Conservation (phyloP, 1,284 basidiomycete genomes). For the Inonotus obliquus region DNA sequence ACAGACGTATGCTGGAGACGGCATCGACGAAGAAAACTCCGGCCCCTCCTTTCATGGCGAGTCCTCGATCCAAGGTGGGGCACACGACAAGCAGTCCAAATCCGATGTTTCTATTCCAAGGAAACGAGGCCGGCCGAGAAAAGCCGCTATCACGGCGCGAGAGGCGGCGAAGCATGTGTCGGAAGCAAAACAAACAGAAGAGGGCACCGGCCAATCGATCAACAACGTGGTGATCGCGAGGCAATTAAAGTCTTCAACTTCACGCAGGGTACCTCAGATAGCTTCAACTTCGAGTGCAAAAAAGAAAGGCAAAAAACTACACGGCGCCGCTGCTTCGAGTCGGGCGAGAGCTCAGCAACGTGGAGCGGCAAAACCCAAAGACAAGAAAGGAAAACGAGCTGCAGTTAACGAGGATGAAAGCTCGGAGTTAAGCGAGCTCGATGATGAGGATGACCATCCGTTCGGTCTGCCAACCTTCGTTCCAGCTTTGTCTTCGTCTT, state of each 20-base stretch:
- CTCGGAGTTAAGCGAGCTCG: constrained; percentile 30
- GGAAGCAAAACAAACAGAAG: constrained; percentile 27
- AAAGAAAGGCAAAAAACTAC: constrained; percentile 16
- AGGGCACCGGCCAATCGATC: constrained; percentile 29
- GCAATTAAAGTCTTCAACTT: constrained; percentile 3
- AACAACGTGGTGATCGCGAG: constrained; percentile 24
- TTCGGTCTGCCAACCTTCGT: constrained; percentile 63
- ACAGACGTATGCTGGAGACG: constrained; percentile 19
- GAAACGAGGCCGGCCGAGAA: constrained; percentile 53
- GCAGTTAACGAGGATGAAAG: constrained; percentile 28
- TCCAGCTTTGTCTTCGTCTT: constrained; percentile 47
- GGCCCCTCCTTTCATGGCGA: constrained; percentile 16
- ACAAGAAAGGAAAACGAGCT: constrained; percentile 30
- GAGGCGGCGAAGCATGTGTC: constrained; percentile 25
- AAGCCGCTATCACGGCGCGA: constrained; percentile 31
- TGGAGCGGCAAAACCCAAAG: constrained; percentile 21
- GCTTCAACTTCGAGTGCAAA: not conserved
- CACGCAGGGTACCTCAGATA: constrained; percentile 1
- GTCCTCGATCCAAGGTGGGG: constrained; percentile 10
- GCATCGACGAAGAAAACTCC: constrained; percentile 21
- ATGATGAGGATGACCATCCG: constrained; percentile 30
- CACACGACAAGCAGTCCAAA: constrained; percentile 11
- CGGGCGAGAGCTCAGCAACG: constrained; percentile 6
- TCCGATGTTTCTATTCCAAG: constrained; percentile 31
- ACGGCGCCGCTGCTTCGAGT: constrained; percentile 14